Conservation (phyloP, 768 basidiomycete species). For the Tephrocybe rancida region DNA sequence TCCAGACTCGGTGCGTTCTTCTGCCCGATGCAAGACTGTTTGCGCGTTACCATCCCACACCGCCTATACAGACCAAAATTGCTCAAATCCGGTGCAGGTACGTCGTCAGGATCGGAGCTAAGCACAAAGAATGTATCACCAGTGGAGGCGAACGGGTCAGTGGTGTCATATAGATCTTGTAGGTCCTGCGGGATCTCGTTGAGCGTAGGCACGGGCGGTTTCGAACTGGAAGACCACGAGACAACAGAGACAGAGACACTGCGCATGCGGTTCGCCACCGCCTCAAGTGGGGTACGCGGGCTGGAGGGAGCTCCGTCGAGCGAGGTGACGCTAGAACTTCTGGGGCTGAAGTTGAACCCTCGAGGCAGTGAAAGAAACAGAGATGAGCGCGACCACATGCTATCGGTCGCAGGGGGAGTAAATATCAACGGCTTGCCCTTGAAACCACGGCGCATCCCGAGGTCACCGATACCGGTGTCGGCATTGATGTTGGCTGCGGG, state of each 20-base stretch:
- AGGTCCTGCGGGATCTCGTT: constrained; percentile 17
- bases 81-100: constrained; percentile 10
- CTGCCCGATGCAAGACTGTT: constrained; percentile 6
- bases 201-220: constrained; percentile 4
- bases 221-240: constrained; percentile 9
- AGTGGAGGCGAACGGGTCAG: constrained; percentile 20
- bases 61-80: constrained; percentile 15
- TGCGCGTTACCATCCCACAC: neutral
- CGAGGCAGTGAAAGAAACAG: constrained; percentile 23
- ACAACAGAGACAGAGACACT: constrained; percentile 19
- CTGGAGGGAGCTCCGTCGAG: constrained; percentile 7
- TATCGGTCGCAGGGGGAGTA: constrained; percentile 2
- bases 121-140: constrained; percentile 19
- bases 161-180: constrained; percentile 18
- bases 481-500: neutral
- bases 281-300: constrained; percentile 23
- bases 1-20: constrained; percentile 5
- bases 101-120: neutral
- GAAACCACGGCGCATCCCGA: constrained; percentile 33
- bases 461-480: constrained; percentile 20
- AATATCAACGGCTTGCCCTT: constrained; percentile 29
- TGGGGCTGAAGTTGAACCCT: constrained; percentile 17
- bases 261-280: constrained; percentile 26
- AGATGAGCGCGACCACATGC: constrained; percentile 13
- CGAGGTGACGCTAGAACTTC: constrained; percentile 14